Percentiles rank a stretch among this genome's conserved stretches.
phyloP scores from a whole-genome alignment of 495 filamentous ascomycete genomes.

The Hypoxylon fuscum region DNA sequence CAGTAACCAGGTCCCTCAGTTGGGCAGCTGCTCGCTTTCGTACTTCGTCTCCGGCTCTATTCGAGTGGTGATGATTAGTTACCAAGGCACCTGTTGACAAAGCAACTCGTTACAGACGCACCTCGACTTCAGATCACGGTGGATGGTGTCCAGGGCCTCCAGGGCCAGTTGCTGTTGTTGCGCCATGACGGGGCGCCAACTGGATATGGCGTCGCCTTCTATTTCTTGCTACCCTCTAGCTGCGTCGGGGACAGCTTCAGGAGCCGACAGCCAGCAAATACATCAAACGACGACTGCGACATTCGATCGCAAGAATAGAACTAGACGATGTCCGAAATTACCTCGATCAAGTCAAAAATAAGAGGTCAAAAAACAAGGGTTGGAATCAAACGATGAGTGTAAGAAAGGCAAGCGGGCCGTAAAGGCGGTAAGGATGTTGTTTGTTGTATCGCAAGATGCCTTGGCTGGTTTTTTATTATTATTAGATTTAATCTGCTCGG shows the following conservation, averaged over 20 bases:
- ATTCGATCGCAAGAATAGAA: slow-evolving; percentile 32
- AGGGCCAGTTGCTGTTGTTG: slow-evolving; percentile 48
- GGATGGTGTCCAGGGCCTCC: slow-evolving; percentile 45
- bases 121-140: slow-evolving; percentile 49
- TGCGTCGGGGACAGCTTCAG: slow-evolving; percentile 42
- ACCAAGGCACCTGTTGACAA: no score
- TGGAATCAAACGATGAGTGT: not conserved
- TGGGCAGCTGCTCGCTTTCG: slow-evolving; percentile 44
- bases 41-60: slow-evolving; percentile 44
- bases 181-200: slow-evolving; percentile 38
- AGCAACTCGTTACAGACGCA: no score
- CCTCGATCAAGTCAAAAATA: not conserved
- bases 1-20: slow-evolving; percentile 46
- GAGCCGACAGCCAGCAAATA: slow-evolving; percentile 26
- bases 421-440: not conserved
- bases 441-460: not conserved
- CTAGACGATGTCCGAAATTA: not conserved
- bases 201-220: slow-evolving; percentile 5
- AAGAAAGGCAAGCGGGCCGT: no score
- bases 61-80: slow-evolving; percentile 6
- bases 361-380: not conserved
- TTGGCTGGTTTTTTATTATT: no score
- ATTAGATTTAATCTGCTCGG: no score
- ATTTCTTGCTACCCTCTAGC: slow-evolving; percentile 31
- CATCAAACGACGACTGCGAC: slow-evolving; percentile 33